Conservation (phyloP, 1,284 basidiomycete species). For the Veloboletus limbatus region DNA sequence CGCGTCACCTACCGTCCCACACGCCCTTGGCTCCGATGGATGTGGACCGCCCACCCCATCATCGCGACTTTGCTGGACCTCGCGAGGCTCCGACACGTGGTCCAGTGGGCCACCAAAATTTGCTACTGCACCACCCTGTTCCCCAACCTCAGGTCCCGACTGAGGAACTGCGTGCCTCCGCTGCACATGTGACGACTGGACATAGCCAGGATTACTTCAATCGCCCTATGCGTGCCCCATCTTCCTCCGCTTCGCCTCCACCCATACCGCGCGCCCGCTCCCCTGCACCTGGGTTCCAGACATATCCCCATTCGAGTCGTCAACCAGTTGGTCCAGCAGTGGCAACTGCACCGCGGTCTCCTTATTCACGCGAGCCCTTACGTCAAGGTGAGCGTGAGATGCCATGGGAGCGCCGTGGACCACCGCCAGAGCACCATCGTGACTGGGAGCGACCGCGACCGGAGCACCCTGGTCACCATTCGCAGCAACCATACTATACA, state of each 20-base stretch:
- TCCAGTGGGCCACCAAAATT: slow-evolving; percentile 49
- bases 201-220: slow-evolving; percentile 52
- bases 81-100: slow-evolving; percentile 48
- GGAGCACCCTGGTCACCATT: slow-evolving; percentile 43
- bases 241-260: slow-evolving; percentile 57
- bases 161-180: slow-evolving; percentile 47
- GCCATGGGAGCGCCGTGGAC: slow-evolving; percentile 53
- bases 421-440: slow-evolving; percentile 40
- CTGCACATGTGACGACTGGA: slow-evolving; percentile 36
- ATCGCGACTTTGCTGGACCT: slow-evolving; percentile 51
- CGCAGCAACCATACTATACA: slow-evolving; percentile 32
- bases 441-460: slow-evolving; percentile 53
- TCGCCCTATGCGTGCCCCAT: slow-evolving; percentile 45
- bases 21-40: slow-evolving; percentile 83
- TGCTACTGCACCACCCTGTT: slow-evolving; percentile 66
- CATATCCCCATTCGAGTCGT: slow-evolving; percentile 43
- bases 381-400: slow-evolving; percentile 43
- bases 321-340: slow-evolving; percentile 56
- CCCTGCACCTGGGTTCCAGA: slow-evolving; percentile 44
- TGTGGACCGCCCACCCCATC: slow-evolving; percentile 61
- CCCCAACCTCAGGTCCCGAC: slow-evolving; percentile 49
- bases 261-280: slow-evolving; percentile 45
- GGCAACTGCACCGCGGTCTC: slow-evolving; percentile 49
- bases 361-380: slow-evolving; percentile 48
- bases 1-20: slow-evolving; percentile 59